Base-by-base conservation (phyloP, 2,329 filamentous ascomycete species). In the Monilinia vaccinii-corymbosi region DNA sequence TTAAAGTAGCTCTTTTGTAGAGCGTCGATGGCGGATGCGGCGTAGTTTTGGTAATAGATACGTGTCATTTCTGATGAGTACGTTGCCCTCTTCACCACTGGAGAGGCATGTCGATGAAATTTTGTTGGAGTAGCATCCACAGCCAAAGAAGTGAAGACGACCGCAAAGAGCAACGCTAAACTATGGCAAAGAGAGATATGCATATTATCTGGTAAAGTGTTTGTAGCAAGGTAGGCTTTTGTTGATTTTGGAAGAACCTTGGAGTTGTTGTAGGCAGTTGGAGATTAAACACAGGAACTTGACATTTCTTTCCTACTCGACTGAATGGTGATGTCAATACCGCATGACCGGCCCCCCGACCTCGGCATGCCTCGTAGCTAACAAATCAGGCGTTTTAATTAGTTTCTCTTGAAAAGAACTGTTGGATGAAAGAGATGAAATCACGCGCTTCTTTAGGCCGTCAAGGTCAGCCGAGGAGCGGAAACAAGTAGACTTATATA, bases 1-100 rank as follows among this genome's bases (percentile, higher is more conserved):
- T 85, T 78, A 70, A 88, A 89, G 32, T 58, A 61, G 4, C 16
- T 18, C 2, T 38, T 28, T 46, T 61, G 59, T 9, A 61, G 23
- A 6, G 52, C 38, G 9, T 61, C 58, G 36, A 61, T 61, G 13
- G 40, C 36, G 14, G 59, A 58, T 4, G 47, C 47, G 1, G 53
- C 52, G 21, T 61, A 61, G 11, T 51, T 50, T n/a, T 57, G 59
- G n/a, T 46, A 61, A 9, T 56, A 44, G 16, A 16, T 28, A 4
- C 31, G 51, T 14, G 32, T 55, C 8, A 55, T 23, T 25, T n/a
- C 45, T 36, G 25, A 32, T n/a, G 45, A 49, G 32, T 28, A 32
- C 16, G 34, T 34, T 28, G 48, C 48, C n/a, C 40, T 52, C 13
- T 44, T 18, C 3, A 25, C 38, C 11, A 53, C 3, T 10, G 31